Conservation (phyloP, 805 yeast species). For the Wickerhamiella lipophila region DNA sequence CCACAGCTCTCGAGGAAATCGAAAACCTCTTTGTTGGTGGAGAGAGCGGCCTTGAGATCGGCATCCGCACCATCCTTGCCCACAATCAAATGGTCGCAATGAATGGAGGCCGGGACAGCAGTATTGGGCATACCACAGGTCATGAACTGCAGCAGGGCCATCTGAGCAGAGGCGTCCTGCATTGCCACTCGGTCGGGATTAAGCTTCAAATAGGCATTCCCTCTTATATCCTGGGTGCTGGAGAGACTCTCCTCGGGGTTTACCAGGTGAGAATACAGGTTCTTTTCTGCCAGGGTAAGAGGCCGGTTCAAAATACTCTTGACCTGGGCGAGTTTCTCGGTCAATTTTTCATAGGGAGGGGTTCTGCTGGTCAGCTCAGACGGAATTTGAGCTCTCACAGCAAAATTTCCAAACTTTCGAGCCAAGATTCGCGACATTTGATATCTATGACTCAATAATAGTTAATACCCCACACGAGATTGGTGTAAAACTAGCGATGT, state of each 20-base stretch:
- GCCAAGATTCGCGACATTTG: slow-evolving; percentile 8
- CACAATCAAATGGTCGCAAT: slow-evolving; percentile 95
- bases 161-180: slow-evolving; percentile 99
- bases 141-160: slow-evolving; percentile 98
- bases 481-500: not conserved
- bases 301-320: slow-evolving; percentile 59
- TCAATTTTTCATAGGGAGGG: slow-evolving; percentile 77
- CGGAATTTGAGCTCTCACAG: slow-evolving; percentile 35
- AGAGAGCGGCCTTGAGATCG: slow-evolving; percentile 70
- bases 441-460: slow-evolving; percentile 8
- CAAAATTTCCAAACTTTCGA: slow-evolving; percentile 14
- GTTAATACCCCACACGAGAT: slow-evolving; percentile 6
- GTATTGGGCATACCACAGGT: slow-evolving; percentile 83
- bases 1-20: slow-evolving; percentile 89
- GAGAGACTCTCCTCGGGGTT: slow-evolving; percentile 74
- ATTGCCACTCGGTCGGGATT: slow-evolving; percentile 97
- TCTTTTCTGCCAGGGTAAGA: slow-evolving; percentile 87
- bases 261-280: slow-evolving; percentile 81
- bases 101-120: slow-evolving; percentile 89
- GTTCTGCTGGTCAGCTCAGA: slow-evolving; percentile 52
- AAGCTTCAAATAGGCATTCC: slow-evolving; percentile 78
- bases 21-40: slow-evolving; percentile 86
- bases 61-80: slow-evolving; percentile 85
- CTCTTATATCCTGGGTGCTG: slow-evolving; percentile 55
- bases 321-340: slow-evolving; percentile 50